A percentile compares a stretch with the other conserved stretches of the same genome.
Conservation (phyloP, 495 filamentous ascomycete genomes). For the Xanthoparmelia taractica region DNA sequence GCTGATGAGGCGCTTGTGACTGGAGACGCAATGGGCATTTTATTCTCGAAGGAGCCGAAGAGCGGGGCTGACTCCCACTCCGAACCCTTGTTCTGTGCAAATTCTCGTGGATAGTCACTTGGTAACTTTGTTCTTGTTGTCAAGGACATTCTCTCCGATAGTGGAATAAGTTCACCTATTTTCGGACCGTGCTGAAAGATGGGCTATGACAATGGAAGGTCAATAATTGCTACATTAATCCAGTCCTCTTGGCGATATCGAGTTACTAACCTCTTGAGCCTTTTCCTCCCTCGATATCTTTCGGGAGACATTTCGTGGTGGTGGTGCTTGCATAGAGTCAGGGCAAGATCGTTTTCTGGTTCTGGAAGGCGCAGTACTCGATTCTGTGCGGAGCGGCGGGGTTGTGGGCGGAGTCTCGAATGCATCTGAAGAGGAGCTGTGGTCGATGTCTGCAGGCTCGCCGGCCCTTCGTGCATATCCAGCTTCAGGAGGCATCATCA, state of each 20-base stretch:
- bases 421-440: not conserved
- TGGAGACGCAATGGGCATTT: conserved; percentile 16
- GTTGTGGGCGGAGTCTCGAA: conserved; percentile 19
- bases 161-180: not conserved
- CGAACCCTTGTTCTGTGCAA: not conserved
- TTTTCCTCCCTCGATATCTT: not conserved
- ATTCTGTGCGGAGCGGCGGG: conserved; percentile 1
- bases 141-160: not conserved
- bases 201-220: not conserved
- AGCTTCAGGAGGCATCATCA: not conserved
- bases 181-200: not conserved
- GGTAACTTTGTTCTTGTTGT: not conserved
- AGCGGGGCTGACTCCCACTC: not conserved
- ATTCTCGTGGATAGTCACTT: too few relatives aligned
- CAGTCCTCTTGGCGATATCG: not conserved
- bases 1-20: conserved; percentile 14
- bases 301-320: conserved; percentile 14
- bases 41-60: conserved; percentile 7
- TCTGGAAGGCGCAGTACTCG: not conserved
- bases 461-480: not conserved
- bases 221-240: not conserved
- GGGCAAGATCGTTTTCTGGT: conserved; percentile 10
- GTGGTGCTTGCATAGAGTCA: conserved; percentile 5
- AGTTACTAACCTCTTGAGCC: not conserved
- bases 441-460: not conserved